phyloP scores from a whole-genome alignment of 352 stramenopile genomes.

The Aphanomyces astaci region DNA sequence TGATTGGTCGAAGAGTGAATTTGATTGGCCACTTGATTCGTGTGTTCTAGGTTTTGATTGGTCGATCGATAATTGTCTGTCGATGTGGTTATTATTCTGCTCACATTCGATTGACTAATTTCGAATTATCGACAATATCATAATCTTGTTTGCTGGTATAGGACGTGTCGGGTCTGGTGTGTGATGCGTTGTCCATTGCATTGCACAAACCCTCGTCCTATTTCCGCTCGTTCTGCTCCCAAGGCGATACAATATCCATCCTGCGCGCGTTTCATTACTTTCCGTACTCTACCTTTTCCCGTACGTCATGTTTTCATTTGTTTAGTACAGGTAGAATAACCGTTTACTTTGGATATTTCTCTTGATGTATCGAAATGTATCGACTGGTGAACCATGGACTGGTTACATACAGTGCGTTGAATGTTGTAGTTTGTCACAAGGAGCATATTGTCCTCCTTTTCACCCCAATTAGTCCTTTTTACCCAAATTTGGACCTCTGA shows the following conservation, averaged over 20 bases:
- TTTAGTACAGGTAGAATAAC: too few species aligned
- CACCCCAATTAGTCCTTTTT: too few species aligned
- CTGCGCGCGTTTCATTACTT: conserved; percentile 83
- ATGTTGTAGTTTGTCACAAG: too few species aligned
- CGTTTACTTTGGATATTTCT: too few species aligned
- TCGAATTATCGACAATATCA: neutral
- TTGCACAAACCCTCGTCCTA: conserved; percentile 29
- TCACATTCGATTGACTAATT: too few species aligned
- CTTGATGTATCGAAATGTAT: neutral
- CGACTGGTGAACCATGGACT: neutral
- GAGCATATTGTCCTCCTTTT: too few species aligned
- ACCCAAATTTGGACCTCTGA: too few species aligned
- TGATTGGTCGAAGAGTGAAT: too few species aligned
- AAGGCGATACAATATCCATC: conserved; percentile 75
- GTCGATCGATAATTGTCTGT: too few species aligned
- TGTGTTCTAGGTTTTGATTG: too few species aligned
- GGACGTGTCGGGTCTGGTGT: conserved; percentile 41
- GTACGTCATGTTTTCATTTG: neutral
- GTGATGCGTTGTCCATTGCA: conserved; percentile 38
- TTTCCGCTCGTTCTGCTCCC: conserved; percentile 47
- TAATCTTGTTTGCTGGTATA: conserved; percentile 32
- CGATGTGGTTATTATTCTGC: too few species aligned
- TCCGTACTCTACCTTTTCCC: conserved; percentile 52
- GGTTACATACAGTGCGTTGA: neutral
- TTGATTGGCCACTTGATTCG: too few species aligned